Conservation (phyloP, 768 basidiomycete genomes). For the Suillus subalutaceus region DNA sequence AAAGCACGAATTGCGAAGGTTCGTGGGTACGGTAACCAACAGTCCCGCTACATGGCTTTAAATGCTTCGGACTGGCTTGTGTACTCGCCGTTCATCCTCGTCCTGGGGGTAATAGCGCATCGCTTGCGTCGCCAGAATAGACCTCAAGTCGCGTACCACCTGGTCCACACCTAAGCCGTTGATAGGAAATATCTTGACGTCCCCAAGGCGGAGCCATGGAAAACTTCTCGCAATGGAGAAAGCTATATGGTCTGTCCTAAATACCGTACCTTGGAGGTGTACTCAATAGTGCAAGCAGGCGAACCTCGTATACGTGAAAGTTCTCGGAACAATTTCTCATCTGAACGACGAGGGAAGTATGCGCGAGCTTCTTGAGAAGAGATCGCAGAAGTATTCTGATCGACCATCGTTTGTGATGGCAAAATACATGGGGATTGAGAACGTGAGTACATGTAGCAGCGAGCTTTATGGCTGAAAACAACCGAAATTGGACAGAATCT, state of each 20-base stretch:
- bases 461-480: not conserved
- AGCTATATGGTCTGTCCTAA: constrained; percentile 15
- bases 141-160: constrained; percentile 27
- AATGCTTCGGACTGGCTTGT: not conserved
- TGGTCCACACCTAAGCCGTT: constrained; percentile 28
- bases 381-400: constrained; percentile 25
- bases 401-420: constrained; percentile 14
- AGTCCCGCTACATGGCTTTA: not conserved
- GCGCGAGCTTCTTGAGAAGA: constrained; percentile 34
- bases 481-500: not conserved
- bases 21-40: not conserved
- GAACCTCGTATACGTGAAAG: constrained; percentile 21
- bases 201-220: constrained; percentile 25
- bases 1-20: not conserved
- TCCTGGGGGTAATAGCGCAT: not conserved
- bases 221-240: constrained; percentile 26
- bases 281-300: constrained; percentile 8
- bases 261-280: not conserved
- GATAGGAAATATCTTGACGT: constrained; percentile 30
- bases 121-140: not conserved
- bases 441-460: not conserved
- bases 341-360: constrained; percentile 30
- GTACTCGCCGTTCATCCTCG: not conserved
- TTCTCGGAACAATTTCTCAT: constrained; percentile 19
- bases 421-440: constrained; percentile 12